Percentiles rank a stretch among this genome's conserved stretches.
phyloP scores from a whole-genome alignment of 2,329 filamentous ascomycete genomes.

The Gnomoniopsis smithogilvyi region DNA sequence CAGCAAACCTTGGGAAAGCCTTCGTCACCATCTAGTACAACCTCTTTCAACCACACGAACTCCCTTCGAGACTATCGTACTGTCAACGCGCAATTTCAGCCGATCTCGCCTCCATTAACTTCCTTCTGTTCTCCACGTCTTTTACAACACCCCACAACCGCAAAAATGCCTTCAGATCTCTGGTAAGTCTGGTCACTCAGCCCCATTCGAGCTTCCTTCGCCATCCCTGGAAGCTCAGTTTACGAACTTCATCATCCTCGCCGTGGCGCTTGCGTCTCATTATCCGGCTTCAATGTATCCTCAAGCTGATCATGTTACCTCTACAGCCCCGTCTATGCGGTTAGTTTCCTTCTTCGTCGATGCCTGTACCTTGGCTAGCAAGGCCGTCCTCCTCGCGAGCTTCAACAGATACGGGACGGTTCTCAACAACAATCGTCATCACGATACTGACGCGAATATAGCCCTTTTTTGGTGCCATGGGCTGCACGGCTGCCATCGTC shows the following conservation, averaged over 20 bases:
- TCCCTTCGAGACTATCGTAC: slow-evolving; percentile 8
- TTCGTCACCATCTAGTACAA: slow-evolving; percentile 18
- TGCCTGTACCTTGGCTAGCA: slow-evolving; percentile 11
- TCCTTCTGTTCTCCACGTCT: slow-evolving; percentile 12
- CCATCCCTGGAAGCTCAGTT: slow-evolving; percentile 19
- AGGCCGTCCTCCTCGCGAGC: slow-evolving; percentile 21
- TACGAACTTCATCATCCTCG: slow-evolving; percentile 26
- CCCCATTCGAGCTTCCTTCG: slow-evolving; percentile 22
- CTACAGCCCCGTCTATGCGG: slow-evolving; percentile 92
- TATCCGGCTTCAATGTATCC: slow-evolving; percentile 23
- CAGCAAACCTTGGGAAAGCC: slow-evolving; percentile 25
- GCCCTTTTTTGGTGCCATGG: slow-evolving; percentile 96
- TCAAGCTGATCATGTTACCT: slow-evolving; percentile 40
- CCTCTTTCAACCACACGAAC: slow-evolving; percentile 2
- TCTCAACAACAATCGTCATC: slow-evolving; percentile 14
- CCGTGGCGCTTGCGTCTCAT: slow-evolving; percentile 1
- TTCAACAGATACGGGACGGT: slow-evolving; percentile 24
- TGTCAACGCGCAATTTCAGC: slow-evolving; percentile 13
- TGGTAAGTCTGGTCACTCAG: slow-evolving; percentile 62
- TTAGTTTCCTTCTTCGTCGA: slow-evolving; percentile 57
- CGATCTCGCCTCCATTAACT: slow-evolving; percentile 11
- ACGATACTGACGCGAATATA: slow-evolving; percentile 36
- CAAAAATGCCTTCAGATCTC: slow-evolving; percentile 74
- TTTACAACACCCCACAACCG: slow-evolving; percentile 27
- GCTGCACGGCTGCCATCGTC: slow-evolving; percentile 68